A percentile compares a stretch with the other conserved stretches of the same genome.
phyloP scores from a whole-genome alignment of 441 rosid species.

The Populus hybrid region DNA sequence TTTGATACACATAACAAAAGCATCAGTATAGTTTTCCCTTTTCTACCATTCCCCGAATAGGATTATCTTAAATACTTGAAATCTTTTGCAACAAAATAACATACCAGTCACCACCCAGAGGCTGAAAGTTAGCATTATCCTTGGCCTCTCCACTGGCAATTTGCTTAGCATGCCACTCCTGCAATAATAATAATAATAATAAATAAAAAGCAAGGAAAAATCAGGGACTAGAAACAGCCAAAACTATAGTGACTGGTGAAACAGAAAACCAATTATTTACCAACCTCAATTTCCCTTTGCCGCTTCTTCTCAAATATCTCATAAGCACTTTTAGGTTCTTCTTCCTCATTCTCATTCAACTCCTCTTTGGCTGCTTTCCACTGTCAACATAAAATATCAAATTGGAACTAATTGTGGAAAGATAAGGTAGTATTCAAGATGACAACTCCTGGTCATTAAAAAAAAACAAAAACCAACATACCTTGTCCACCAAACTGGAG shows the following conservation, averaged over 20 bases:
- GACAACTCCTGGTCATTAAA: background rate
- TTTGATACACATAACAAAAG: background rate
- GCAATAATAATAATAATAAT: slow-evolving; percentile 16
- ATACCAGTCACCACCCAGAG: slow-evolving; percentile 94
- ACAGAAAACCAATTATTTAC: background rate
- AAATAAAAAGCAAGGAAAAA: background rate
- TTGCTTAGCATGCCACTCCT: slow-evolving; percentile 89
- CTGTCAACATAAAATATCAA: slow-evolving; percentile 31
- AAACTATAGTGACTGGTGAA: background rate
- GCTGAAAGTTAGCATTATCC: slow-evolving; percentile 97
- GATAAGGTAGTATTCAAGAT: background rate
- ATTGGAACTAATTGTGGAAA: slow-evolving; percentile 4
- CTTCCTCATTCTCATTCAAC: slow-evolving; percentile 72
- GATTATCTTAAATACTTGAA: background rate
- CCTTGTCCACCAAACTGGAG: slow-evolving; percentile 96
- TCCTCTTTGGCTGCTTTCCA: slow-evolving; percentile 99
- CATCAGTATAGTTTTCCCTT: background rate
- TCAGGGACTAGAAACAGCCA: background rate
- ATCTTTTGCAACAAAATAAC: slow-evolving; percentile 11
- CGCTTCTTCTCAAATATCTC: slow-evolving; percentile 71
- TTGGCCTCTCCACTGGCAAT: slow-evolving; percentile 90
- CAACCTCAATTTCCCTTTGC: slow-evolving; percentile 76
- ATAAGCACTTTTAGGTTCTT: slow-evolving; percentile 65
- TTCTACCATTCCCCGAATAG: background rate
- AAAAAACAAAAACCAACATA: slow-evolving; percentile 18